Evolutionary conservation across 176 grass and related monocot genomes (phyloP).

Genomic region (Eremochloa ophiuroides): DNA sequence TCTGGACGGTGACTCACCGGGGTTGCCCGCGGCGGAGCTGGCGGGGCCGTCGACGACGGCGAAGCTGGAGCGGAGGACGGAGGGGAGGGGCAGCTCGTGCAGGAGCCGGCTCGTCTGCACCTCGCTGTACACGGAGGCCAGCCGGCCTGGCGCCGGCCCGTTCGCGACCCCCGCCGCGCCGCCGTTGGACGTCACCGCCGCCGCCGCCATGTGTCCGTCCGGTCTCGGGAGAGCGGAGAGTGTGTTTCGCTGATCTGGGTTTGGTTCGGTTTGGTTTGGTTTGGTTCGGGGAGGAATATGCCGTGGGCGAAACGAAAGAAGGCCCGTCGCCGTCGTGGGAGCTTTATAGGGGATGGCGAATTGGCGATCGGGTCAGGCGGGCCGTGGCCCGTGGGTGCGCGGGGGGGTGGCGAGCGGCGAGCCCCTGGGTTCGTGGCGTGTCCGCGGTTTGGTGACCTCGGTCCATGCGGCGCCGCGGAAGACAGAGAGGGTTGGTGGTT

Average conservation of each 20-base stretch:
- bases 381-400: too few relatives aligned
- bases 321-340: not conserved
- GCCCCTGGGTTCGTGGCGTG: conserved; percentile 34
- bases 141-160: conserved; percentile 40
- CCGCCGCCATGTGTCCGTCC: conserved; percentile 32
- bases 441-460: not conserved
- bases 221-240: not conserved
- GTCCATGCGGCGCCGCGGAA: not conserved
- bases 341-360: conserved; percentile 29
- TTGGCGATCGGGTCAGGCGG: not conserved
- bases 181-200: conserved; percentile 56
- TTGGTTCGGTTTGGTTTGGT: not conserved
- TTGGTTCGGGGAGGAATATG: not conserved
- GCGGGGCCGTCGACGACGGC: conserved; percentile 59
- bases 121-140: conserved; percentile 85
- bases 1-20: conserved; percentile 37
- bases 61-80: conserved; percentile 57
- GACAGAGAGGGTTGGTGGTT: not conserved
- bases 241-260: not conserved
- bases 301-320: not conserved
- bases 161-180: not conserved
- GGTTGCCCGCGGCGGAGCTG: conserved; percentile 72
- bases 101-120: conserved; percentile 85
- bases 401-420: not conserved
- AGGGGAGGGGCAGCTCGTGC: conserved; percentile 77